Base-by-base conservation (phyloP, 495 filamentous ascomycete species). In the Podospora comata region DNA sequence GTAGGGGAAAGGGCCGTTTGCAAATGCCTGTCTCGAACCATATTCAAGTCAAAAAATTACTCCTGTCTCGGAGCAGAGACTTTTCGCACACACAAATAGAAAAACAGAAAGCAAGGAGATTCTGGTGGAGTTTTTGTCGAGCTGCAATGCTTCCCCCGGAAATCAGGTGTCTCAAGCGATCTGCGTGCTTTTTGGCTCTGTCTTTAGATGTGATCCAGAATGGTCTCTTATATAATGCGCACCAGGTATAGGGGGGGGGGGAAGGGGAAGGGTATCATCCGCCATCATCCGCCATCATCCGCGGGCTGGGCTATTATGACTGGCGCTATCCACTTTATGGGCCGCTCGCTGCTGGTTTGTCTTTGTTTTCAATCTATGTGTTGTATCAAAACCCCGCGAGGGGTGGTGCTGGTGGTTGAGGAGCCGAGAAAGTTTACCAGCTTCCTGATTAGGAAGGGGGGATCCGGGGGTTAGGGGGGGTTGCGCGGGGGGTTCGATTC, bases 371-470 rank as follows among this genome's bases (percentile, higher is more conserved):
- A 32, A 32, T 32, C 7, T 16, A 48, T 18, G 9, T 48, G 13
- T 48, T 48, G 9, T 48, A 48, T 48, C 39, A 48, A 11, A 58
- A 19, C 55, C 55, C 55, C 55, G 55, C 55, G 55, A 58, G 23
- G 54, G 54, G 19, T 5, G 54, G 55, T 48, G 20, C 20, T 23
- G 20, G 20, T 23, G 20, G 20, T 23, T 23, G 39, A 48, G 39
- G 39, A 48, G 39, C 39, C 39, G 39, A 48, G 34, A 34, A 34
- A 30, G 64, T 57, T 68, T 68, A 26, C 60, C 66, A 68, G 60
- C 66, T 68, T 68, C 66, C 66, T 44, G 60, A 68, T 62, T 57
- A 64, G 66, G 66, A 55, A 68, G 66, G 64, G 44, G 55, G 64
- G 28, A 16, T 13, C 18, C 19, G 48, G 23, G 54, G 54, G 60